These are phyloP conservation scores for Guadua angustifolia DNA, from an alignment of 176 grass and related monocot species.

Conservation along the genomic window DNA sequence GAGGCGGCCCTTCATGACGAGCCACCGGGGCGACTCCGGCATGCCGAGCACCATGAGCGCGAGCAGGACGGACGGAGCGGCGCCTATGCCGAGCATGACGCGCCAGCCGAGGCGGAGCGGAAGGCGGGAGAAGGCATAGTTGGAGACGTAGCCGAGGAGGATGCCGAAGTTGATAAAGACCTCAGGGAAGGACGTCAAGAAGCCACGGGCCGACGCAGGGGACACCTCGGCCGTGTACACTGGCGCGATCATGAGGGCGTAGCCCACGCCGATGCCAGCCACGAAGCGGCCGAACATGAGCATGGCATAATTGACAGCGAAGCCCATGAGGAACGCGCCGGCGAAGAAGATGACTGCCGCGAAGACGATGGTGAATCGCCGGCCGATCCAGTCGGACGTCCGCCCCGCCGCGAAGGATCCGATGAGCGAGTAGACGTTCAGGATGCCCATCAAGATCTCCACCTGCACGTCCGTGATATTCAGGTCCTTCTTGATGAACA, in stretches of 20 bases:
- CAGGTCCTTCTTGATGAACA: conserved; percentile 68
- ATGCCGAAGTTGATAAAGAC: conserved; percentile 92
- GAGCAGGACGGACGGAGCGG: conserved; percentile 67
- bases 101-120: conserved; percentile 56
- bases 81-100: conserved; percentile 80
- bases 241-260: conserved; percentile 85
- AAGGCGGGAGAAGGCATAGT: conserved; percentile 65
- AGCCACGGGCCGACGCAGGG: conserved; percentile 67
- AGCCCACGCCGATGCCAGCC: conserved; percentile 74
- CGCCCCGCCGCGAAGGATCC: conserved; percentile 75
- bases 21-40: conserved; percentile 87
- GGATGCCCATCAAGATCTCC: conserved; percentile 76
- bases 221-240: conserved; percentile 86
- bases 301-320: conserved; percentile 68
- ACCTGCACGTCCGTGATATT: conserved; percentile 48
- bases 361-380: conserved; percentile 76
- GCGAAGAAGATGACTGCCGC: conserved; percentile 78
- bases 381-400: conserved; percentile 86
- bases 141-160: conserved; percentile 83
- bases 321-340: conserved; percentile 77
- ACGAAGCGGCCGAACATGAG: conserved; percentile 87
- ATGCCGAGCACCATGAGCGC: conserved; percentile 65
- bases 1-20: conserved; percentile 76
- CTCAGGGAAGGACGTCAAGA: conserved; percentile 87
- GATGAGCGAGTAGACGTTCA: conserved; percentile 77